Evolutionary conservation across 139 green algal species (phyloP), one percentile per base, ranked within the genome.

Genomic region (Chlamydomonas incerta): DNA sequence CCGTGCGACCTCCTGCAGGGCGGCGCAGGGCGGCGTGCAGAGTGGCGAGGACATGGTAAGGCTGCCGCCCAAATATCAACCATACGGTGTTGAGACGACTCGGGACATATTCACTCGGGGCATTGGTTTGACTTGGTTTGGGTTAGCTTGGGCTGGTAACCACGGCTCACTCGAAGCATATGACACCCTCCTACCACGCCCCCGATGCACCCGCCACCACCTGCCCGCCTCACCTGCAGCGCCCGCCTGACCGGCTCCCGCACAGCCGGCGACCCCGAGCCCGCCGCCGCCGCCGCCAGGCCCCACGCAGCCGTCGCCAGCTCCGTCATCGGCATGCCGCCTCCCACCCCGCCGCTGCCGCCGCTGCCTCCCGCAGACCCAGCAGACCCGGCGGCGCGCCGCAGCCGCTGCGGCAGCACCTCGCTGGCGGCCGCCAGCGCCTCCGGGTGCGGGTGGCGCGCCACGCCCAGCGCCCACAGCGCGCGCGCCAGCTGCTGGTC

Each of bases 401-500:
- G 52, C 65, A 84, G 46, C 0, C 77, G 77, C 46, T 20, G 46
- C 41, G 63, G 77, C 77, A 84, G 77, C 62, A 67, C 35, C 77
- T 65, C 63, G 77, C 77, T 74, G 47, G 77, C 77, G 11, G 63
- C 77, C 41, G 5, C 28, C 18, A 83, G 6, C 13, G 62, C 75
- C 4, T n/a, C 62, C 0, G 75, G 34, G 58, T 72, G 75, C 3
- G 35, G 35, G 35, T 57, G 69, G 26, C 79, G 55, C 46, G 47
- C 69, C 37, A 58, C 79, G 14, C 79, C 79, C n/a, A n/a, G 75
- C n/a, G 79, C 79, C 79, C 79, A 85, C 21, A 85, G 47, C 66
- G 66, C 79, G 46, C 79, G 65, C 0, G 79, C n/a, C 29, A 85
- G 50, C 47, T 85, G 79, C 46, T 68, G n/a, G 33, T 85, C 47